Percentiles rank a stretch among this genome's conserved stretches.
phyloP scores from a whole-genome alignment of 1,139 yeast species.

The Yamadazyma siamensis region DNA sequence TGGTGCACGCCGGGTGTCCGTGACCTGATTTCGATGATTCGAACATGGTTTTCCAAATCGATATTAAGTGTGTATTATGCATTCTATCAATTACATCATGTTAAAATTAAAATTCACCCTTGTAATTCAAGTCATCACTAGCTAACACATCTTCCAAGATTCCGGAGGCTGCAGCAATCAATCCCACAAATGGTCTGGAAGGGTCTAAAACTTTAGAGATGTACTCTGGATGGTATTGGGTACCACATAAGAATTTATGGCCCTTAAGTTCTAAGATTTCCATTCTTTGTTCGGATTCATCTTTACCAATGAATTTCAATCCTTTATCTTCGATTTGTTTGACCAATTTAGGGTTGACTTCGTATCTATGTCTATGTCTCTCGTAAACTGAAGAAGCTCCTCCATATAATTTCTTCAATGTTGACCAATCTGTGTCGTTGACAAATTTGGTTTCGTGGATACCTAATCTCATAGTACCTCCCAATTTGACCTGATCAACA shows the following conservation, averaged over 20 bases:
- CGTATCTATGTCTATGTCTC: conserved; percentile 99
- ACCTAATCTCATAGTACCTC: conserved; percentile 99
- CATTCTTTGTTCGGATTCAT: conserved; percentile 87
- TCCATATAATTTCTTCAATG: conserved; percentile 79
- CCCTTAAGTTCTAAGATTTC: conserved; percentile 78
- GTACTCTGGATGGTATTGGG: conserved; percentile 98
- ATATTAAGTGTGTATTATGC: too few relatives aligned
- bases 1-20: too few relatives aligned
- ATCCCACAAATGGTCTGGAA: conserved; percentile 92
- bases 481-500: conserved; percentile 90
- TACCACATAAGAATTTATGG: conserved; percentile 91
- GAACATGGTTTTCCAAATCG: too few relatives aligned
- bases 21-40: too few relatives aligned
- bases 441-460: conserved; percentile 85
- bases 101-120: conserved; percentile 40
- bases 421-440: conserved; percentile 63
- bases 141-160: conserved; percentile 60
- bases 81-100: too few relatives aligned
- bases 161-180: conserved; percentile 90
- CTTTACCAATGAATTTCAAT: conserved; percentile 86
- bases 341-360: conserved; percentile 85
- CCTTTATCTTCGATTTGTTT: conserved; percentile 71
- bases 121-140: conserved; percentile 41
- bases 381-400: conserved; percentile 67
- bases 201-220: conserved; percentile 95